These are phyloP conservation scores for Schizosaccharomyces octosporus DNA, from an alignment of 805 yeast genomes.

Conservation along the genomic window DNA sequence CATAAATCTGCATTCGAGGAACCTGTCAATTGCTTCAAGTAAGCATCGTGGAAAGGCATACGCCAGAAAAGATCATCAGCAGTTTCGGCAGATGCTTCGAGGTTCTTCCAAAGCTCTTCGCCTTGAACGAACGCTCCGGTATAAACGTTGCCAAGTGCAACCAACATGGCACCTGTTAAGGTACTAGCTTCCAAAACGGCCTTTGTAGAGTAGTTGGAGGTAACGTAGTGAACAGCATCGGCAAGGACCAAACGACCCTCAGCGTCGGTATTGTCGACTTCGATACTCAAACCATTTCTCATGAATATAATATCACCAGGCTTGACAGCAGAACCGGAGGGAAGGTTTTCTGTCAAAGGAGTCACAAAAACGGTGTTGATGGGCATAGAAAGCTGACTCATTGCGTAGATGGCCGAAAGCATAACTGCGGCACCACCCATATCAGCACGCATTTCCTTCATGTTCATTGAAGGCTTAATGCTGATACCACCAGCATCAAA, in stretches of 20 bases:
- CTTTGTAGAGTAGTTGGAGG: not conserved
- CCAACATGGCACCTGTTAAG: not conserved
- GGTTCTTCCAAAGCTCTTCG: not conserved
- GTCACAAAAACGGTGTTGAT: not conserved
- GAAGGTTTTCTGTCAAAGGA: not conserved
- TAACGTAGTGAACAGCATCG: not conserved
- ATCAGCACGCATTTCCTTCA: conserved; percentile 2
- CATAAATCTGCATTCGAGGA: not conserved
- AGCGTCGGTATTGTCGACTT: conserved; percentile 2
- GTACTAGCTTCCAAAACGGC: not conserved
- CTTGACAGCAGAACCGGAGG: conserved; percentile 1
- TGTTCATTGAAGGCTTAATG: not conserved
- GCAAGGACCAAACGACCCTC: conserved; percentile 1
- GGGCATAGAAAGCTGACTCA: not conserved
- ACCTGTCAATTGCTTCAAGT: not conserved
- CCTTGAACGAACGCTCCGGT: not conserved
- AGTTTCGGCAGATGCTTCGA: not conserved
- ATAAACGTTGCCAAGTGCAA: conserved; percentile 1
- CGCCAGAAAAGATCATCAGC: conserved; percentile 1
- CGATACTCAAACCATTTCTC: conserved; percentile 1
- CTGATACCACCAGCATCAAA: conserved; percentile 2
- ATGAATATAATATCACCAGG: not conserved
- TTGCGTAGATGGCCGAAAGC: not conserved
- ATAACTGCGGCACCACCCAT: conserved; percentile 3
- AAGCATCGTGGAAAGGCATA: conserved; percentile 2